phyloP scores from a whole-genome alignment of 179 eudicot species.

The Patellifolia procumbens region DNA sequence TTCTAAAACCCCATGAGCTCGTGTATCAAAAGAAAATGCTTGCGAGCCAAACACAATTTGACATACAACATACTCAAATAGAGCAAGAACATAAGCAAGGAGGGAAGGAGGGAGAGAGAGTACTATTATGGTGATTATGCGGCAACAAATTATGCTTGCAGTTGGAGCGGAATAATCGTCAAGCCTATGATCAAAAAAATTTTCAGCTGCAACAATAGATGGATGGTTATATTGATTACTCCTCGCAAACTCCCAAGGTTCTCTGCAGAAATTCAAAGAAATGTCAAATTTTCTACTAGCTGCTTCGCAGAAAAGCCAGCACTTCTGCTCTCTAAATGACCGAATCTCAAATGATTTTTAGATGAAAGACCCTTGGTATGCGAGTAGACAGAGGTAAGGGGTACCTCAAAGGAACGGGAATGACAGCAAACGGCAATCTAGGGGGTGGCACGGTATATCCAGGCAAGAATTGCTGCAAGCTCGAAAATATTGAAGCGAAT shows the following conservation, averaged over 20 bases:
- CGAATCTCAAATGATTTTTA: not conserved
- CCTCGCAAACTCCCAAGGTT: constrained; percentile 64
- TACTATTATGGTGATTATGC: constrained; percentile 69
- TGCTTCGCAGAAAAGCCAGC: not conserved
- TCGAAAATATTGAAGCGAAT: constrained; percentile 16
- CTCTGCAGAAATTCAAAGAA: constrained; percentile 43
- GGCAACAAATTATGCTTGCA: constrained; percentile 64
- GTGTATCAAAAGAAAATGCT: not conserved
- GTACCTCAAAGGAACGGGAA: constrained; percentile 66
- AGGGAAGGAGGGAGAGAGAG: constrained; percentile 33
- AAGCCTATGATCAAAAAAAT: constrained; percentile 44
- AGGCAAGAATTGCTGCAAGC: constrained; percentile 63
- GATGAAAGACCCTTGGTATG: not conserved
- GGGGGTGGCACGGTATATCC: constrained; percentile 73
- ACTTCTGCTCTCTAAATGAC: not conserved
- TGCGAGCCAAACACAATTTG: not conserved
- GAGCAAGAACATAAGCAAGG: constrained; percentile 5
- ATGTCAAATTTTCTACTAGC: constrained; percentile 1
- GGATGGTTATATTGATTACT: constrained; percentile 46
- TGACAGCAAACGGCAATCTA: constrained; percentile 44
- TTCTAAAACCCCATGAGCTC: not conserved
- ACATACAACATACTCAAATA: constrained; percentile 6
- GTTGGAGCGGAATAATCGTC: constrained; percentile 48
- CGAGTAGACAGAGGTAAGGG: constrained; percentile 3
- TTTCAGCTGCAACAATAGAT: constrained; percentile 43